These are phyloP conservation scores for Aspergillus brunneoviolaceus DNA, from an alignment of 2,329 filamentous ascomycete genomes.

Conservation along the genomic window DNA sequence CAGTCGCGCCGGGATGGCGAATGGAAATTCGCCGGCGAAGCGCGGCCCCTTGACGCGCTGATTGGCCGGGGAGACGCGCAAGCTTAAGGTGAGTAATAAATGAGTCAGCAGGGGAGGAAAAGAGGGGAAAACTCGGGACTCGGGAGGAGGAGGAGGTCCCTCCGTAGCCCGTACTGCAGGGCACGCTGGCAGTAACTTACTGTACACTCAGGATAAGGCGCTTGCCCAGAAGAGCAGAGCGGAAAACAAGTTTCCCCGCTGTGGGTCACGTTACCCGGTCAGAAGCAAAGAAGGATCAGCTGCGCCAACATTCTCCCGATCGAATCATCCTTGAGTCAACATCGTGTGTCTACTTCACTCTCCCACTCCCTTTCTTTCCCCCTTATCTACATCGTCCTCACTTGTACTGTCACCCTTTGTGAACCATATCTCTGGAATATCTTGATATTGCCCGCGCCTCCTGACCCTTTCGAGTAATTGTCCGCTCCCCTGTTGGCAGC, in stretches of 20 bases:
- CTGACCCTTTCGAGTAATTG: background rate
- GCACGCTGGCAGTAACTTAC: too few relatives aligned
- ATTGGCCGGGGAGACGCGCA: conserved; percentile 31
- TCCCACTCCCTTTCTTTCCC: background rate
- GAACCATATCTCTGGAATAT: background rate
- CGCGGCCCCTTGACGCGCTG: conserved; percentile 33
- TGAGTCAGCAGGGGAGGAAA: conserved; percentile 12
- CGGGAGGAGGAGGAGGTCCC: too few relatives aligned
- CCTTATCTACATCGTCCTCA: conserved; percentile 4
- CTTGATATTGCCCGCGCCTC: background rate
- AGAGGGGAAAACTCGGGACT: background rate
- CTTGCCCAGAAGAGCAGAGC: background rate
- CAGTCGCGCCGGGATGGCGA: conserved; percentile 36
- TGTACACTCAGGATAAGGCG: too few relatives aligned
- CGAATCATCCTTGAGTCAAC: background rate
- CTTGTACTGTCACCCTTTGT: conserved; percentile 7
- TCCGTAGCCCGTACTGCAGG: too few relatives aligned
- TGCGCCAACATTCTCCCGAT: conserved; percentile 19
- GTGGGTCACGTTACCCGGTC: conserved; percentile 42
- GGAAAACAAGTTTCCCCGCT: conserved; percentile 33
- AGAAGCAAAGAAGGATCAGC: conserved; percentile 33
- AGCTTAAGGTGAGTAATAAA: conserved; percentile 27
- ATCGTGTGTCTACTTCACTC: conserved; percentile 6
- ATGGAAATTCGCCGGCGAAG: conserved; percentile 30
- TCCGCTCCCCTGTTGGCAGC: conserved; percentile 1